Evolutionary conservation across 768 basidiomycete genomes (phyloP), one percentile per base, ranked within the genome.

Genomic region (Austroboletus festivus): DNA sequence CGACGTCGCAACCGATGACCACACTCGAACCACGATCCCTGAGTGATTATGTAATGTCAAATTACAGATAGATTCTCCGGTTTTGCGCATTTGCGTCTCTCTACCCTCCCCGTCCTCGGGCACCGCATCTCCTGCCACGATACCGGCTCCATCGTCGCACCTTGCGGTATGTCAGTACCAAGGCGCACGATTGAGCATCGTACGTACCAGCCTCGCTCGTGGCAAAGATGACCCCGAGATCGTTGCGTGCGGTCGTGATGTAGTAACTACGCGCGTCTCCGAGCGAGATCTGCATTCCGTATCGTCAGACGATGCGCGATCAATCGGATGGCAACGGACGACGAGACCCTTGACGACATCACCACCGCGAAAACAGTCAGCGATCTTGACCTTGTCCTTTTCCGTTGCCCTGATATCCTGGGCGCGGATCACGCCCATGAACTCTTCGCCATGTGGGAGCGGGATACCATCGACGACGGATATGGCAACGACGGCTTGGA

Each of bases 101-200:
- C 91, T 39, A 84, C 71, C 54, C 73, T 78, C 5, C 89, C 88
- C 15, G 89, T 91, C 63, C 81, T 83, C 18, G 87, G 82, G 62
- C 89, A 92, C 19, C 88, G 79, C 91, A 93, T 93, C 65, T 88
- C 88, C 68, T 89, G 83, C 91, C 91, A 93, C 2, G 87, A 90
- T 13, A 90, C 80, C 0, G 91, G 86, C 48, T 88, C 83, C 80
- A 93, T 84, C 20, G 86, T 86, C 10, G 79, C 82, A 46, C 89
- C 89, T 89, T 20, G 57, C 26, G 15, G 31, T 13, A 24, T 7
- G 4, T 23, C 19, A 46, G 26, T 46, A 34, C 38, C 44, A 41
- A 20, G 16, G 16, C 4, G 5, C 23, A 10, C 13, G n/a, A n/a
- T 22, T n/a, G 7, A 19, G 11, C 7, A 28, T 28, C 28, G 28